Base-by-base conservation (phyloP, 2,329 filamentous ascomycete species). In the Penicillium rolfsii region DNA sequence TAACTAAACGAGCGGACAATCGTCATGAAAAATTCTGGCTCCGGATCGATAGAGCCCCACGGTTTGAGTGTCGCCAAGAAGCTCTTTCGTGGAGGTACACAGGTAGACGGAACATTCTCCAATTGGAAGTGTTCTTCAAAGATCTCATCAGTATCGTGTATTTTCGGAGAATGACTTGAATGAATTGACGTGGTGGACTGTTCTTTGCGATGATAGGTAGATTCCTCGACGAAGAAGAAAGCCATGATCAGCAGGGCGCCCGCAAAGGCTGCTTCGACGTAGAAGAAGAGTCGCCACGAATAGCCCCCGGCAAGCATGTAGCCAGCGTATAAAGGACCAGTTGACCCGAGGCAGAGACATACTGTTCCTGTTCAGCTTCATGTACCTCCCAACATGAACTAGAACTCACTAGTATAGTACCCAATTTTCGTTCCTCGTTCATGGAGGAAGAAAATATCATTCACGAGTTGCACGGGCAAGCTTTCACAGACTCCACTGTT, bases 231-330 rank as follows among this genome's bases (percentile, higher is more conserved):
- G 66, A 87, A 83, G 60, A 87, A 74, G 67, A 87, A 85, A 0
- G 82, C 79, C 7, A 82, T 65, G 46, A 85, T 73, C 60, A 77
- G 73, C 52, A 76, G 69, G 5, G 71, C 72, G 8, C 73, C 73
- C 1, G 81, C 79, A 55, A 87, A 87, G 2, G 84, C 85, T 52
- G 85, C 79, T 62, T 83, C 81, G 57, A 87, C 84, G 69, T 86
- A 87, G 76, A 87, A 87, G 75, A 84, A 87, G 0, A 87, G 79
- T 16, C 82, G 77, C 84, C 85, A 87, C 6, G 84, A 85, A 67
- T 84, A 82, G 9, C 83, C 82, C 0, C 79, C 84, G 0, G 81
- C 79, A 6, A 87, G 80, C 84, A 87, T 87, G 70, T 87, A 87
- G 12, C 85, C 84, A 1, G 85, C 84, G 52, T 84, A 86, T 1